Evolutionary conservation across 768 basidiomycete species (phyloP).

Genomic region (Rossbeevera mucosa): DNA sequence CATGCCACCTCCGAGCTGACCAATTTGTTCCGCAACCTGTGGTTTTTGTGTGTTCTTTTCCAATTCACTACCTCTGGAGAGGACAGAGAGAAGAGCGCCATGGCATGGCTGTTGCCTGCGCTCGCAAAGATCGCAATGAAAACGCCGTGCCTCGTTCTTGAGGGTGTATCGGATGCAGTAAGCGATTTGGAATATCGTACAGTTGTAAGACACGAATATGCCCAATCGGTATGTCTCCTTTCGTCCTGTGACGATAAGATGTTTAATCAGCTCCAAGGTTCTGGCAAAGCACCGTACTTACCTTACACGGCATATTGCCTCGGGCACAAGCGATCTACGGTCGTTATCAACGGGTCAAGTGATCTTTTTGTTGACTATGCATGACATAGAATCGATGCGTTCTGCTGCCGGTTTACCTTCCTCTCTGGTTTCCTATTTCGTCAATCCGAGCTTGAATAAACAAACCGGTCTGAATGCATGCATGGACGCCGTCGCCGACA

Average conservation of each 20-base stretch:
- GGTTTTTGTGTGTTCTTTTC: constrained; percentile 90
- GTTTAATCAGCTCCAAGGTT: constrained; percentile 43
- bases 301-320: constrained; percentile 61
- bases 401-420: constrained; percentile 76
- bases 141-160: constrained; percentile 80
- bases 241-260: not conserved
- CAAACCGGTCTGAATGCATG: constrained; percentile 62
- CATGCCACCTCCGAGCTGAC: constrained; percentile 57
- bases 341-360: constrained; percentile 76
- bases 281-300: constrained; percentile 60
- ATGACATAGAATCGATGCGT: constrained; percentile 85
- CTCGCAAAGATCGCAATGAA: constrained; percentile 77
- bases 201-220: constrained; percentile 82
- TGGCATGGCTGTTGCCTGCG: constrained; percentile 76
- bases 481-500: constrained; percentile 85
- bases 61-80: constrained; percentile 54
- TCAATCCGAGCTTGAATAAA: constrained; percentile 78
- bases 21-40: constrained; percentile 83
- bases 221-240: constrained; percentile 53
- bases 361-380: constrained; percentile 79
- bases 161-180: constrained; percentile 75
- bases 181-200: constrained; percentile 93
- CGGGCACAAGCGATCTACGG: constrained; percentile 64
- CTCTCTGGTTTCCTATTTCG: constrained; percentile 80
- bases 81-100: constrained; percentile 52